These are phyloP conservation scores for Neurospora tetraspora DNA, from an alignment of 495 filamentous ascomycete genomes.

Conservation along the genomic window DNA sequence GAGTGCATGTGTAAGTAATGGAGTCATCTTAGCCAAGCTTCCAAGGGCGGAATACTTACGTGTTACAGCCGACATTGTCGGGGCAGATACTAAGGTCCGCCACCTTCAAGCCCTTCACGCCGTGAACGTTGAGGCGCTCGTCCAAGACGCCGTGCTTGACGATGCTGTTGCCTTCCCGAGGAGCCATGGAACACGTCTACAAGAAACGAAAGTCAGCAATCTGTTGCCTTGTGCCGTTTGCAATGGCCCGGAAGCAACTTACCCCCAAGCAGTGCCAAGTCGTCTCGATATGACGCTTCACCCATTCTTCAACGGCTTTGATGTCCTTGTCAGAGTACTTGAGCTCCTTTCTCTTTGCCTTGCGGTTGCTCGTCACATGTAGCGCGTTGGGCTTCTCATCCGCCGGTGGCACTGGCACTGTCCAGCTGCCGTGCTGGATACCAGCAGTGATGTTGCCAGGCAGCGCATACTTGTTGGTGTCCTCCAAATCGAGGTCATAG, in stretches of 20 bases:
- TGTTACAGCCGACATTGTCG: constrained; percentile 76
- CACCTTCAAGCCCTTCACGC: constrained; percentile 71
- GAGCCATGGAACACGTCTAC: constrained; percentile 72
- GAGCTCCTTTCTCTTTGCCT: constrained; percentile 49
- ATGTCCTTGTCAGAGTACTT: constrained; percentile 61
- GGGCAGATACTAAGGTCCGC: constrained; percentile 74
- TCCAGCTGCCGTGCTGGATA: constrained; percentile 48
- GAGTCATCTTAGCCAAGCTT: background rate
- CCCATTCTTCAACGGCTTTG: constrained; percentile 64
- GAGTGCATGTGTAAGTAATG: background rate
- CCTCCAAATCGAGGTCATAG: constrained; percentile 61
- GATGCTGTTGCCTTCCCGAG: constrained; percentile 65
- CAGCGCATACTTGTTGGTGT: constrained; percentile 65
- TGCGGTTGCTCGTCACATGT: constrained; percentile 41
- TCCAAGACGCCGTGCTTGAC: constrained; percentile 75
- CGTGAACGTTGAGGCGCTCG: constrained; percentile 70
- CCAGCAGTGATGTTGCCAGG: constrained; percentile 64
- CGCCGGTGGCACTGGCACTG: constrained; percentile 24
- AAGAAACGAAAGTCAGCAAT: constrained; percentile 18
- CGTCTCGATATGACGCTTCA: constrained; percentile 65
- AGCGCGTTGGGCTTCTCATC: constrained; percentile 37
- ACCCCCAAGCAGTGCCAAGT: constrained; percentile 62
- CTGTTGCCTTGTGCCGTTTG: background rate
- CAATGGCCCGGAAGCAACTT: constrained; percentile 10
- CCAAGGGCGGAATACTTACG: constrained; percentile 30